Percentiles rank a stretch among this genome's conserved stretches.
Evolutionary conservation across 179 eudicot species (phyloP).

Genomic region (Beta corolliflora): DNA sequence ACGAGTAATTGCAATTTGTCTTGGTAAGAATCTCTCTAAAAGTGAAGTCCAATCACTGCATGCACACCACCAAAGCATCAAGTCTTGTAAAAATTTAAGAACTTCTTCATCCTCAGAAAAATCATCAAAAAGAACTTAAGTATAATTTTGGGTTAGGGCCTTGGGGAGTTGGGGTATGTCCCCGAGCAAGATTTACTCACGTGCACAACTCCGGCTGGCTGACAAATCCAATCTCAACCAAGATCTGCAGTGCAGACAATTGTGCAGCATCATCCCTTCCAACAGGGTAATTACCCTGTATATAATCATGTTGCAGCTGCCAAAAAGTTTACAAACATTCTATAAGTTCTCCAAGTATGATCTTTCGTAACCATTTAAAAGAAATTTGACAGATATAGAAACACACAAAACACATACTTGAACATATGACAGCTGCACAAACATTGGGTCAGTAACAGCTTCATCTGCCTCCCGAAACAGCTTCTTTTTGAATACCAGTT

Average conservation of each 20-base stretch:
- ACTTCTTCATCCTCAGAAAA: neutral
- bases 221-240: constrained; percentile 87
- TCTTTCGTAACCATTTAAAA: neutral
- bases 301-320: constrained; percentile 98
- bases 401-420: constrained; percentile 52
- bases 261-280: constrained; percentile 98
- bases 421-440: constrained; percentile 92
- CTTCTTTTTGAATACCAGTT: constrained; percentile 89
- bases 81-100: constrained; percentile 5
- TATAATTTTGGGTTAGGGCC: neutral
- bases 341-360: neutral
- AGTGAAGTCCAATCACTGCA: constrained; percentile 95
- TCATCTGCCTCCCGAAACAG: constrained; percentile 96
- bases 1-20: constrained; percentile 90
- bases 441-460: constrained; percentile 93
- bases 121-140: neutral
- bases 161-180: neutral
- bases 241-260: constrained; percentile 85
- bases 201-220: constrained; percentile 80
- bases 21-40: constrained; percentile 84
- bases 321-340: neutral
- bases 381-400: neutral
- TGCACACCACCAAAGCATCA: constrained; percentile 21
- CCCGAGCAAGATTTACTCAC: constrained; percentile 48
- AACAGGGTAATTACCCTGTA: constrained; percentile 94